These are phyloP conservation scores for Sarocladium oryzae DNA, from an alignment of 2,329 filamentous ascomycete genomes.

Conservation along the genomic window DNA sequence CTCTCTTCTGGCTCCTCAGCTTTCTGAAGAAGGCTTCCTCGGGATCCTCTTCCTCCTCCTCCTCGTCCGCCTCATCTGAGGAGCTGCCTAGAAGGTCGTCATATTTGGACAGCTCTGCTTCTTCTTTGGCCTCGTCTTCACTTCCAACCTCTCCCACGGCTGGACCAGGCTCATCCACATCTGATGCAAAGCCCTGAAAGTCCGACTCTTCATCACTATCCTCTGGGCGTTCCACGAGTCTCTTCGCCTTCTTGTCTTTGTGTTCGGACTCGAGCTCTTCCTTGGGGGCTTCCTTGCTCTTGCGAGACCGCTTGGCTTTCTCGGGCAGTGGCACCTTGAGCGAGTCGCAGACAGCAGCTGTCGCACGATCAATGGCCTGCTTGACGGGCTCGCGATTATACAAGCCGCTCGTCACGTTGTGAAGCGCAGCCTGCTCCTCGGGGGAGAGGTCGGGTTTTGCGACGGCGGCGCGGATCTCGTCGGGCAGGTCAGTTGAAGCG, in stretches of 20 bases:
- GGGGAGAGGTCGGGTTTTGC: slow-evolving; percentile 36
- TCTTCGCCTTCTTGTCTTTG: slow-evolving; percentile 16
- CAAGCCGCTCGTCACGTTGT: slow-evolving; percentile 54
- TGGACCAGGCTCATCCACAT: slow-evolving; percentile 20
- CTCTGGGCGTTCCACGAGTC: slow-evolving; percentile 17
- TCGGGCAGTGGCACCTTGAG: slow-evolving; percentile 43
- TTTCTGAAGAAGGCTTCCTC: slow-evolving; percentile 24
- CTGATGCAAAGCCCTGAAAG: slow-evolving; percentile 30
- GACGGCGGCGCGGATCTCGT: slow-evolving; percentile 38
- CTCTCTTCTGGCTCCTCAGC: slow-evolving; percentile 18
- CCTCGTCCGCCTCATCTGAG: slow-evolving; percentile 34
- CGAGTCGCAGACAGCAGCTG: slow-evolving; percentile 41
- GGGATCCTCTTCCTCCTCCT: slow-evolving; percentile 24
- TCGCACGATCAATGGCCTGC: slow-evolving; percentile 40
- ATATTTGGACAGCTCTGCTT: slow-evolving; percentile 29
- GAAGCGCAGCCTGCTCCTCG: slow-evolving; percentile 44
- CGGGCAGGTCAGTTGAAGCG: slow-evolving; percentile 43
- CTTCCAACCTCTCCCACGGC: slow-evolving; percentile 17
- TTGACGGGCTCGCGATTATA: slow-evolving; percentile 47
- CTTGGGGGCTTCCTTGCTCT: slow-evolving; percentile 25
- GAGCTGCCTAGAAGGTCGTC: slow-evolving; percentile 40
- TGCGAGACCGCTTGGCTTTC: slow-evolving; percentile 24
- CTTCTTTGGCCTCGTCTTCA: slow-evolving; percentile 20
- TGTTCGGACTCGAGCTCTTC: slow-evolving; percentile 18
- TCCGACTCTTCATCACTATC: slow-evolving; percentile 28